These are phyloP conservation scores for Holtermanniella nyarrowii DNA, from an alignment of 768 basidiomycete genomes.

Conservation along the genomic window DNA sequence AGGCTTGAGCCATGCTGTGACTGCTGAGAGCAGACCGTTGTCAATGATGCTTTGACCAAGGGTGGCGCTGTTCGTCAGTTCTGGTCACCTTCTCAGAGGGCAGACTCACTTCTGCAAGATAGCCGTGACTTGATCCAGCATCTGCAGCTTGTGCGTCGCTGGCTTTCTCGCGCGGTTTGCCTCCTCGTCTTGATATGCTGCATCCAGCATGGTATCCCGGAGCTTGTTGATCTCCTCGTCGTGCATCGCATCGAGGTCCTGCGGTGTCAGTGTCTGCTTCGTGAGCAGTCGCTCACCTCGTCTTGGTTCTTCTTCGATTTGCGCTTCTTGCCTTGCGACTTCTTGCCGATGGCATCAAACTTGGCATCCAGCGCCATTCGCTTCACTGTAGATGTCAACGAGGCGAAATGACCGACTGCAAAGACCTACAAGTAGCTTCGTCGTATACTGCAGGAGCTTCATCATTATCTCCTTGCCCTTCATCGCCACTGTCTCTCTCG, in stretches of 20 bases:
- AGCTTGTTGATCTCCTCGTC: constrained; percentile 85
- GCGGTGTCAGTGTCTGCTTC: constrained; percentile 11
- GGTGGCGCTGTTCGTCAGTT: constrained; percentile 51
- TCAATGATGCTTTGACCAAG: constrained; percentile 88
- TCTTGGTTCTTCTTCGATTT: constrained; percentile 55
- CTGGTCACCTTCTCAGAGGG: too few species aligned
- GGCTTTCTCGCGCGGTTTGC: constrained; percentile 70
- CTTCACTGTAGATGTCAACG: constrained; percentile 48
- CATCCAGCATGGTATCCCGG: constrained; percentile 75
- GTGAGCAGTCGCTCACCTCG: constrained; percentile 50
- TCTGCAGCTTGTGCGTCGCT: constrained; percentile 68
- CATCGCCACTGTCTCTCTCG: constrained; percentile 41
- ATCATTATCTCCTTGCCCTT: constrained; percentile 48
- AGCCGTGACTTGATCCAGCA: constrained; percentile 83
- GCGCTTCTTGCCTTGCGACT: constrained; percentile 51
- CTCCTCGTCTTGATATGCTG: constrained; percentile 72
- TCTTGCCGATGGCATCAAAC: constrained; percentile 83
- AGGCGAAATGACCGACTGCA: background rate
- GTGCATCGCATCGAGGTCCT: constrained; percentile 63
- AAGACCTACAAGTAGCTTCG: constrained; percentile 39
- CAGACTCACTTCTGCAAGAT: constrained; percentile 74
- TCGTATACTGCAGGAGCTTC: constrained; percentile 71
- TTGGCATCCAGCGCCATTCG: constrained; percentile 69
- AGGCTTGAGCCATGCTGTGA: constrained; percentile 85
- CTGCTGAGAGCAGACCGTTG: constrained; percentile 73